These are phyloP conservation scores for Fusarium anguioides DNA, from an alignment of 2,329 filamentous ascomycete genomes.

Conservation along the genomic window DNA sequence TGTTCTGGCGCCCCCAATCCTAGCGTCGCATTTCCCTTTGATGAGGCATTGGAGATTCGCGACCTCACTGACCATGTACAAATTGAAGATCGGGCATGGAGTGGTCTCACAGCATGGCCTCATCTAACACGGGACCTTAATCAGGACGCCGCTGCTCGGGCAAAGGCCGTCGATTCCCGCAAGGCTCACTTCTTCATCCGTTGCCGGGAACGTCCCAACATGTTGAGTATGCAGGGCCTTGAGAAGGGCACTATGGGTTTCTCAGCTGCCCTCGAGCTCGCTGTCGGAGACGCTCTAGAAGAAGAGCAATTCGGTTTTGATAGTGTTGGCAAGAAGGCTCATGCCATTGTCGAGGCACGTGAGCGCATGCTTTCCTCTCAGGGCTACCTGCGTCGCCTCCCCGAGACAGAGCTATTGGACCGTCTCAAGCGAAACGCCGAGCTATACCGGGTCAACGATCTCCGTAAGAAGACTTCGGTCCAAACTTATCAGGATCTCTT, in stretches of 20 bases:
- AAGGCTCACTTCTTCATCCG: constrained; percentile 69
- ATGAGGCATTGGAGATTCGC: constrained; percentile 68
- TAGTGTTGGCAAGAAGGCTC: constrained; percentile 64
- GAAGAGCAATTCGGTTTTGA: constrained; percentile 71
- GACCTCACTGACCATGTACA: constrained; percentile 73
- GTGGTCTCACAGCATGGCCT: constrained; percentile 70
- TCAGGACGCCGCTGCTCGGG: constrained; percentile 57
- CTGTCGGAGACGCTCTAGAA: constrained; percentile 71
- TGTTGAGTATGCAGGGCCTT: constrained; percentile 77
- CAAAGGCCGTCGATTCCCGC: constrained; percentile 57
- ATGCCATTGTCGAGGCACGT: constrained; percentile 67
- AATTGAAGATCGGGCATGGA: constrained; percentile 72
- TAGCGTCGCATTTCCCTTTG: constrained; percentile 74
- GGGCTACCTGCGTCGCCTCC: constrained; percentile 66
- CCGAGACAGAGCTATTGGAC: constrained; percentile 68
- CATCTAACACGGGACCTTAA: constrained; percentile 66
- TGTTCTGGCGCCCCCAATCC: constrained; percentile 70
- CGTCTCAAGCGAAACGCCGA: constrained; percentile 67
- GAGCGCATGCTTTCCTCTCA: constrained; percentile 65
- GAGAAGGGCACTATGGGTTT: constrained; percentile 79
- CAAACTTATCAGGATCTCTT: constrained; percentile 74
- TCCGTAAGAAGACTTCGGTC: constrained; percentile 62
- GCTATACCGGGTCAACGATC: constrained; percentile 64
- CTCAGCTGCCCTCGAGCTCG: constrained; percentile 73
- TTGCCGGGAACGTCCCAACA: constrained; percentile 73